A percentile compares a stretch with the other conserved stretches of the same genome.
These are phyloP conservation scores for Fusarium sp. DNA, from an alignment of 2,329 filamentous ascomycete genomes.

Conservation along the genomic window DNA sequence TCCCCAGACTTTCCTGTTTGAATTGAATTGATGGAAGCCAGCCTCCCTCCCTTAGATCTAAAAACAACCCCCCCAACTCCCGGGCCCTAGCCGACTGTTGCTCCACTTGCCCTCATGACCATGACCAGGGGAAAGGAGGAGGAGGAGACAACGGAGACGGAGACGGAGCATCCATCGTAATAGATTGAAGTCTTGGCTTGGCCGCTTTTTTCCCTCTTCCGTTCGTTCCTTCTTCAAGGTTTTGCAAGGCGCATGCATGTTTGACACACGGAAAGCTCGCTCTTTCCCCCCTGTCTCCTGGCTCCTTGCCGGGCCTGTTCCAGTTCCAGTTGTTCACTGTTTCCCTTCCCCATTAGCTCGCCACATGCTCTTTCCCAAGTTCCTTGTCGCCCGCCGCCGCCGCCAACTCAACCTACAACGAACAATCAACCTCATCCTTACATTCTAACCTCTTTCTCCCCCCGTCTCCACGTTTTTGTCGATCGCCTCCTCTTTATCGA, in stretches of 20 bases:
- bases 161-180: constrained; percentile 25
- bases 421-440: constrained; percentile 8
- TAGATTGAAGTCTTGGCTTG: constrained; percentile 34
- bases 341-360: not conserved
- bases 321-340: not conserved
- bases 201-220: constrained; percentile 6
- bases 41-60: constrained; percentile 2
- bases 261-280: constrained; percentile 8
- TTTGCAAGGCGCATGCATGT: constrained; percentile 21
- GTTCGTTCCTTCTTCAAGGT: constrained; percentile 13
- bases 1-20: constrained; percentile 7
- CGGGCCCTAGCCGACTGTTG: constrained; percentile 10
- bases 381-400: not conserved
- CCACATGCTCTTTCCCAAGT: constrained; percentile 4
- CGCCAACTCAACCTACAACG: constrained; percentile 24
- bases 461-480: constrained; percentile 33
- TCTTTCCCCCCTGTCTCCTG: constrained; percentile 3
- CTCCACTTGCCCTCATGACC: constrained; percentile 29
- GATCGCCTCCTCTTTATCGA: constrained; percentile 25
- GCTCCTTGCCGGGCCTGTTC: constrained; percentile 7
- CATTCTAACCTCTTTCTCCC: constrained; percentile 7
- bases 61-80: constrained; percentile 13
- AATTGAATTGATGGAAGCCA: not conserved
- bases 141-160: constrained; percentile 9
- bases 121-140: constrained; percentile 26